phyloP scores from a whole-genome alignment of 169 alveolate species.

The Plasmodium gonderi region DNA sequence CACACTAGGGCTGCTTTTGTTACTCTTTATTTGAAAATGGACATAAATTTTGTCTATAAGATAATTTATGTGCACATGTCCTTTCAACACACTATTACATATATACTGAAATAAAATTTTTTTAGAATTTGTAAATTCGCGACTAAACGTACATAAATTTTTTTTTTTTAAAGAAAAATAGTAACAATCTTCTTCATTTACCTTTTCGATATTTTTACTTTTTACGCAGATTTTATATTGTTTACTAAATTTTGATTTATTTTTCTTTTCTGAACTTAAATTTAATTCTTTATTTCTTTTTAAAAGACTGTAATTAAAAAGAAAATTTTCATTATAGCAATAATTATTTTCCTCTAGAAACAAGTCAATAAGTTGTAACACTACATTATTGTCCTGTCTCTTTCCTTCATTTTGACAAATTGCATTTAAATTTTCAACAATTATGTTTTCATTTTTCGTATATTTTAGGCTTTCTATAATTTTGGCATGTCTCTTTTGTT shows the following conservation, averaged over 20 bases:
- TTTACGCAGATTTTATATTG: conserved; percentile 59
- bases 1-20: not conserved
- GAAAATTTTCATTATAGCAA: conserved; percentile 59
- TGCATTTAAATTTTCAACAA: conserved; percentile 69
- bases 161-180: conserved; percentile 40
- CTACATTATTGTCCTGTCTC: conserved; percentile 24
- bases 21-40: conserved; percentile 45
- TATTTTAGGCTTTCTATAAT: conserved; percentile 44
- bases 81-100: conserved; percentile 40
- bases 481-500: conserved; percentile 21
- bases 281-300: conserved; percentile 42
- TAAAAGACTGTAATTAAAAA: conserved; percentile 48
- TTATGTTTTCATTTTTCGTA: conserved; percentile 47
- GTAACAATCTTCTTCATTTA: conserved; percentile 73
- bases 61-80: conserved; percentile 47
- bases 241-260: conserved; percentile 41
- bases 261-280: conserved; percentile 11
- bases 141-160: conserved; percentile 54
- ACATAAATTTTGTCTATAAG: conserved; percentile 68
- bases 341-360: conserved; percentile 67
- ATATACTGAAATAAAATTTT: conserved; percentile 51
- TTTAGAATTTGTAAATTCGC: conserved; percentile 56
- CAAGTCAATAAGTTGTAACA: conserved; percentile 61
- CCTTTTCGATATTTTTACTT: conserved; percentile 61
- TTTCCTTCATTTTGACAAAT: conserved; percentile 12